Conservation (phyloP, 192 early-diverging fungal species). For the Phlyctochytrium planicorne region DNA sequence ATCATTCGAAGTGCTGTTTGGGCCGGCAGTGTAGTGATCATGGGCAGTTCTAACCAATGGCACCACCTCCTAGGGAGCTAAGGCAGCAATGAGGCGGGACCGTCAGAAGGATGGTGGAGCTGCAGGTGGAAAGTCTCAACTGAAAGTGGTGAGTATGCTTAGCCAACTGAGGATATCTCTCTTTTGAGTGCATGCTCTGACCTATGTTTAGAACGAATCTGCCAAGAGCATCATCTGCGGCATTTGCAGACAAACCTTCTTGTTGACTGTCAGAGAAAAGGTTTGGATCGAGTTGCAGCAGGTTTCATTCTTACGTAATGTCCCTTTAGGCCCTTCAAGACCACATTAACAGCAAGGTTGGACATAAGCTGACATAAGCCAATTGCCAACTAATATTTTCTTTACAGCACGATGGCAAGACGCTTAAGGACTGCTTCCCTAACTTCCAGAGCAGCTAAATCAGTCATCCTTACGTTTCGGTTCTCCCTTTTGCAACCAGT, state of each 20-base stretch:
- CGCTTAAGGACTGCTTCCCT: conserved; percentile 74
- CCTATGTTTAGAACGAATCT: conserved; percentile 77
- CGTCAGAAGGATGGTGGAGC: conserved; percentile 21
- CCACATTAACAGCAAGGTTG: conserved; percentile 35
- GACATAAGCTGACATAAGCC: conserved; percentile 7
- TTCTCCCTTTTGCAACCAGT: no score
- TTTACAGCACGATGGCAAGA: conserved; percentile 69
- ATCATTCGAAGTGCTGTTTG: no score
- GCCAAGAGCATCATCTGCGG: conserved; percentile 79
- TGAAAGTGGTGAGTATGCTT: conserved; percentile 35
- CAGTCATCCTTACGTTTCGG: no score
- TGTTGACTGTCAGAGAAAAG: conserved; percentile 74
- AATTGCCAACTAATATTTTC: background rate
- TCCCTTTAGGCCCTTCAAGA: conserved; percentile 46
- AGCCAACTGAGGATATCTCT: background rate
- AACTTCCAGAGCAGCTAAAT: conserved; percentile 1
- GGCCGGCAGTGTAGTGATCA: no score
- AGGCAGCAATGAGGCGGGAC: conserved; percentile 33
- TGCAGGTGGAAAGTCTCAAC: conserved; percentile 39
- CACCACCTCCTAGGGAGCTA: conserved; percentile 15
- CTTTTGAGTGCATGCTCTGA: background rate
- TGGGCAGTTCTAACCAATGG: no score
- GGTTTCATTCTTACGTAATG: no score
- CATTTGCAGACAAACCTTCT: conserved; percentile 77
- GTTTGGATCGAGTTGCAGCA: no score